Base-by-base conservation (phyloP, 352 stramenopile genomes). In the Globisporangium spinosum region DNA sequence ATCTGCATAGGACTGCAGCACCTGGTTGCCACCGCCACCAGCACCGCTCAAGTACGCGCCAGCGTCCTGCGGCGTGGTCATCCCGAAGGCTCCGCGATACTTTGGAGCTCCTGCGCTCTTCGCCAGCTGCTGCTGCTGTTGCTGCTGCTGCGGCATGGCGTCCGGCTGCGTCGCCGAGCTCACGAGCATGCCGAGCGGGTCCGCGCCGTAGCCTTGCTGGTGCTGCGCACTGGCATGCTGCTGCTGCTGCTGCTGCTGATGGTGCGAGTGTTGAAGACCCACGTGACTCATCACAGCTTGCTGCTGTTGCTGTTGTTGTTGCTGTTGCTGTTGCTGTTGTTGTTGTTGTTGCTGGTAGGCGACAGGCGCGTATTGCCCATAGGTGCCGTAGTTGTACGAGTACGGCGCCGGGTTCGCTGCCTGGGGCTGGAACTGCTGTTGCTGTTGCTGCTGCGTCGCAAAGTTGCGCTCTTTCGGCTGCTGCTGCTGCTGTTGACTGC, bases 111-210 rank as follows among this genome's bases (percentile, higher is more conserved):
- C 43, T 6, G n/a, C 54, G 7, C 6, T 29, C n/a, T 72, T 72
- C 2, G 1, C 55, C 35, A 72, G n/a, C 57, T 83, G 76, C 45
- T 63, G 56, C 20, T 69, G 64, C 35, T 67, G 62, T 15, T 59
- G 62, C 13, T 58, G 62, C 20, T 54, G 54, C 6, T 60, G 65
- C 13, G 69, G 71, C 45, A 77, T 67, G 3, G 67, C 65, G 38
- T 77, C 74, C 34, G 68, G 64, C 22, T 85, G 81, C 55, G 79
- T 88, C 32, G 79, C 77, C 0, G 79, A 88, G 54, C 74, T 86
- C 63, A 88, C 79, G 25, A 88, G 59, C 76, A 86, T 85, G 1
- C 79, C 79, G 20, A 88, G 70, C 13, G 79, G 66, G 64, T 83
- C 82, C 23, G 80, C 70, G 15, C 71, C 64, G 1, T 70, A 73